Evolutionary conservation across 2,329 filamentous ascomycete genomes (phyloP).

Genomic region (Macroventuria anomochaeta): DNA sequence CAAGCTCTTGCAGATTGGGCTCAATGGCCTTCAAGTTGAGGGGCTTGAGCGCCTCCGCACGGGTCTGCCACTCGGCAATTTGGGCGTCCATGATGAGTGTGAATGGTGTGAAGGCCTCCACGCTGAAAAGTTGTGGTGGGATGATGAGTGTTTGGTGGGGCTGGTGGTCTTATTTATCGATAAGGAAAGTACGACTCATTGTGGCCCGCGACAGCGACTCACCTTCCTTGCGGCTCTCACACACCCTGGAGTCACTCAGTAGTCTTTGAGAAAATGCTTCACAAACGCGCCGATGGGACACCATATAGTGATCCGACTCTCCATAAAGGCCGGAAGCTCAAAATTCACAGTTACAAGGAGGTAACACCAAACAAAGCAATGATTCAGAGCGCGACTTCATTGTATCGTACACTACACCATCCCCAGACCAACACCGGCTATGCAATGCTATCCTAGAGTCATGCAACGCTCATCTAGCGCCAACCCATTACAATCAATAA

Average conservation of each 20-base stretch:
- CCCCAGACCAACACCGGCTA: slow-evolving; percentile 9
- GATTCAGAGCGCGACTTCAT: neutral
- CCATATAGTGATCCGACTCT: no score
- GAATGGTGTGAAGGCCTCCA: slow-evolving; percentile 4
- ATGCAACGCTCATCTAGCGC: slow-evolving; percentile 11
- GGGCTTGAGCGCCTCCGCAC: slow-evolving; percentile 59
- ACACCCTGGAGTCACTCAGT: neutral
- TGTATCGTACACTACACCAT: slow-evolving; percentile 5
- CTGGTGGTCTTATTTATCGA: slow-evolving; percentile 9
- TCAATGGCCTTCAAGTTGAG: slow-evolving; percentile 85
- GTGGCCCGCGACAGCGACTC: neutral
- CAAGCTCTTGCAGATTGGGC: slow-evolving; percentile 74
- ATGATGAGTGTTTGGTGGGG: slow-evolving; percentile 21
- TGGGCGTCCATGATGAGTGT: slow-evolving; percentile 42
- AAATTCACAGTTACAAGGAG: no score
- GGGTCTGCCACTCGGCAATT: slow-evolving; percentile 63
- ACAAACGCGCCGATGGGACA: no score
- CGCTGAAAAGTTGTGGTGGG: slow-evolving; percentile 23
- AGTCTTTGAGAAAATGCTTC: no score
- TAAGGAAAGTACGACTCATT: slow-evolving; percentile 4
- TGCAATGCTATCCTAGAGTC: slow-evolving; percentile 3
- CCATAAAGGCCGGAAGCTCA: no score
- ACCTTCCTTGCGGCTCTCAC: neutral
- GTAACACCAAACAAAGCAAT: no score
- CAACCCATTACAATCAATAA: slow-evolving; percentile 28